Evolutionary conservation across 1,284 basidiomycete species (phyloP).

Genomic region (Cutaneotrichosporon sp.): DNA sequence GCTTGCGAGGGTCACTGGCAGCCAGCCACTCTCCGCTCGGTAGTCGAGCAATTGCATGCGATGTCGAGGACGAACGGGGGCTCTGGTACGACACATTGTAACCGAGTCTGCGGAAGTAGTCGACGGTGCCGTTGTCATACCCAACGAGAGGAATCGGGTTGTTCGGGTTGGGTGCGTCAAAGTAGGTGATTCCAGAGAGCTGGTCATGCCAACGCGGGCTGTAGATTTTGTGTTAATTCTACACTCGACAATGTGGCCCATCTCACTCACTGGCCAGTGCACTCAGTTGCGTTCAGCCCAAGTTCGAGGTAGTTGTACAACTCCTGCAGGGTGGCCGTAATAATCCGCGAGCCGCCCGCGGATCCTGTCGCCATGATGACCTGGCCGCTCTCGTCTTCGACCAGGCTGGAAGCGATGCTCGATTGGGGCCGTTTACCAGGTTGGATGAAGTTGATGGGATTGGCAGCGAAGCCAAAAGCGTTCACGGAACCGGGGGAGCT

Average conservation of each 20-base stretch:
- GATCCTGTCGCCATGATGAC: slow-evolving; percentile 50
- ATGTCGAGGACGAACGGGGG: slow-evolving; percentile 28
- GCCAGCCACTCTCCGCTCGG: slow-evolving; percentile 31
- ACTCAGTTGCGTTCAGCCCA: slow-evolving; percentile 35
- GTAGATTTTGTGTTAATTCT: not conserved
- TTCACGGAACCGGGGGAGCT: slow-evolving; percentile 44
- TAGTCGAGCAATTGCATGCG: slow-evolving; percentile 31
- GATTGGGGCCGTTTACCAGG: slow-evolving; percentile 53
- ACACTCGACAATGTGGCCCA: not conserved
- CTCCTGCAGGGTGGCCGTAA: slow-evolving; percentile 53
- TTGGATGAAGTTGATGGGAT: slow-evolving; percentile 50
- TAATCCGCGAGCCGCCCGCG: slow-evolving; percentile 54
- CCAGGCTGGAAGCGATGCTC: slow-evolving; percentile 50
- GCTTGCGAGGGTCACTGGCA: slow-evolving; percentile 27
- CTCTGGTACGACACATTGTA: slow-evolving; percentile 48
- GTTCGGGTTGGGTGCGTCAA: slow-evolving; percentile 40
- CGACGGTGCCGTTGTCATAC: slow-evolving; percentile 49
- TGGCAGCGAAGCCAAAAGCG: slow-evolving; percentile 50
- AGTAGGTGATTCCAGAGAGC: slow-evolving; percentile 42
- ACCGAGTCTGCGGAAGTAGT: slow-evolving; percentile 38
- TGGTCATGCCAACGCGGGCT: slow-evolving; percentile 55
- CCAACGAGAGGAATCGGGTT: slow-evolving; percentile 38
- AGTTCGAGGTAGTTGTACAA: slow-evolving; percentile 43
- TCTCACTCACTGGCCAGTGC: slow-evolving; percentile 30
- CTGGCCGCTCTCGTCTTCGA: slow-evolving; percentile 47